Evolutionary conservation across 495 filamentous ascomycete genomes (phyloP).

Genomic region (Penicillium riverlandense): DNA sequence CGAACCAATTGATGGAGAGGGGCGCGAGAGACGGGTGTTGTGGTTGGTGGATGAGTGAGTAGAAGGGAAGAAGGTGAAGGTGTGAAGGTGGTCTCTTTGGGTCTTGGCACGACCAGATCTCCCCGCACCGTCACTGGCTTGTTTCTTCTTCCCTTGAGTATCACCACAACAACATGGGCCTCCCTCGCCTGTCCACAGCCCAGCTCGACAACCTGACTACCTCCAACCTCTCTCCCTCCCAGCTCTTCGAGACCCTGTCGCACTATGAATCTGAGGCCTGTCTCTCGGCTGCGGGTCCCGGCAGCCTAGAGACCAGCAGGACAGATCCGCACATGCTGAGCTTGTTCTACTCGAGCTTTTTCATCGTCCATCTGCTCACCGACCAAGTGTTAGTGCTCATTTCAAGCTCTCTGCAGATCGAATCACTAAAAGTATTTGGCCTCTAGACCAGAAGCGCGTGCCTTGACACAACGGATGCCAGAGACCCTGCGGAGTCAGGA

Average conservation of each 20-base stretch:
- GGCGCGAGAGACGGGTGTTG: constrained; percentile 9
- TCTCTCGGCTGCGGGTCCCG: constrained; percentile 17
- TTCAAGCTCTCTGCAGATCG: background rate
- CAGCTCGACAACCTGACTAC: constrained; percentile 30
- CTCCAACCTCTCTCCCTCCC: constrained; percentile 26
- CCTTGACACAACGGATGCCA: constrained; percentile 43
- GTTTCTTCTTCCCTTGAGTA: background rate
- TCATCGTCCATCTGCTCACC: constrained; percentile 45
- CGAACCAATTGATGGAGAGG: constrained; percentile 18
- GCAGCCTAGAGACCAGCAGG: background rate
- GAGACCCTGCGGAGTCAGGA: constrained; percentile 27
- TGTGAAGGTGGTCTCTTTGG: constrained; percentile 42
- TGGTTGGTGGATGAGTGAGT: too few relatives aligned
- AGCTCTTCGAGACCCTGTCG: constrained; percentile 37
- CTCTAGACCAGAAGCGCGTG: constrained; percentile 44
- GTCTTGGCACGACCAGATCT: constrained; percentile 15
- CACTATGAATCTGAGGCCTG: constrained; percentile 39
- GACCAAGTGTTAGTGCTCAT: constrained; percentile 38
- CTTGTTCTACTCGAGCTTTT: constrained; percentile 43
- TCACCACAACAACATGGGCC: constrained; percentile 20
- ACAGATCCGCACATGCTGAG: constrained; percentile 27
- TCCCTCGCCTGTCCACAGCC: constrained; percentile 26
- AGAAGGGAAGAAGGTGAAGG: constrained; percentile 14
- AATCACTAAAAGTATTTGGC: background rate
- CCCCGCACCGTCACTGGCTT: constrained; percentile 20